Base-by-base conservation (phyloP, 495 filamentous ascomycete species). In the Glonium stellatum region DNA sequence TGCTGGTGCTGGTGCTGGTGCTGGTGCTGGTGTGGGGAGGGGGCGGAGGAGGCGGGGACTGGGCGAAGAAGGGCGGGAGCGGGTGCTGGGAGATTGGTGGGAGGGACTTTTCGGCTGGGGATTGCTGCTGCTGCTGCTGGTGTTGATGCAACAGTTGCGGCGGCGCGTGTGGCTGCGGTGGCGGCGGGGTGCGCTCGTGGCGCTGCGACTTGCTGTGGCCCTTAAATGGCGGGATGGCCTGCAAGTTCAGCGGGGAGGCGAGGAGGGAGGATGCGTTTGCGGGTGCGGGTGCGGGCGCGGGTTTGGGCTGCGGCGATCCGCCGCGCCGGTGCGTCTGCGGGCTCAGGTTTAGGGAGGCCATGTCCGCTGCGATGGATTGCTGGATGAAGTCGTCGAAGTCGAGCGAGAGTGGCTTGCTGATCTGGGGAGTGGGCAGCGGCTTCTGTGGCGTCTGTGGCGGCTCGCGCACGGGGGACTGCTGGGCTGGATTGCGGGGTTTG, bases 361-460 rank as follows among this genome's bases (percentile, higher is more conserved):
- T 72, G 53, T 75, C 70, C 11, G 55, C 61, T 8, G 71, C 72
- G 39, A 75, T 72, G 19, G 63, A 59, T 34, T 69, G 68, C 54
- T 73, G 72, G 11, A 74, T 25, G 55, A 69, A 74, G 27, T 71
- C 71, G 37, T 74, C 72, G 41, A 69, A 68, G 8, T 72, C 61
- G 15, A 66, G 53, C 23, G 62, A 54, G 4, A 66, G 59, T 12
- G 61, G 64, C 12, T 64, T 66, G 49, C 56, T 11, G 64, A 59
- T 48, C 23, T 67, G 59, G 15, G 63, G 58, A 4, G 57, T 47
- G 21, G 64, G 61, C 4, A 63, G 27, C 12, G 62, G 60, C 53
- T 63, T 63, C n/a, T 63, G 62, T 51, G 61, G 61, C 34, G 56
- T 63, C 37, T 58, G 62, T 23, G 58, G 36, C 12, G 47, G 62